phyloP scores from a whole-genome alignment of 257 asterid species.

The Ocimum tenuiflorum region DNA sequence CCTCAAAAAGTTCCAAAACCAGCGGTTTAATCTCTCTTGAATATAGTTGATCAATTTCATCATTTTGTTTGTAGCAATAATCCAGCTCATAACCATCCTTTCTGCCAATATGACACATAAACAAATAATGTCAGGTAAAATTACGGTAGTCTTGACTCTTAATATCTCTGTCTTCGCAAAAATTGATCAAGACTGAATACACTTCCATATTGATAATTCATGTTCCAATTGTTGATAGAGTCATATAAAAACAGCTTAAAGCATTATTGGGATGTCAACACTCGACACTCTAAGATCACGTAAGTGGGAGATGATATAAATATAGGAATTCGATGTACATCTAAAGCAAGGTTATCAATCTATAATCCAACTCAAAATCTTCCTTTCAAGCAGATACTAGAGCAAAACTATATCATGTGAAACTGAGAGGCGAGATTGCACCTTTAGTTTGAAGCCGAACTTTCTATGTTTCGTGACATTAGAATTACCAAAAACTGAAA shows the following conservation, averaged over 20 bases:
- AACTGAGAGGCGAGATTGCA: conserved; percentile 5
- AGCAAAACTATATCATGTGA: background rate
- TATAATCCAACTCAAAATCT: conserved; percentile 43
- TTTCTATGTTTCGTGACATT: background rate
- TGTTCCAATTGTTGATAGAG: background rate
- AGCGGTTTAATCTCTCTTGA: conserved; percentile 61
- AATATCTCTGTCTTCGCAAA: background rate
- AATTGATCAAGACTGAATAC: background rate
- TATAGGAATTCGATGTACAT: background rate
- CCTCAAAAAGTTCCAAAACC: conserved; percentile 40
- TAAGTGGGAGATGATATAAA: background rate
- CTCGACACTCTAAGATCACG: background rate
- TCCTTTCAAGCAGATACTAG: conserved; percentile 35
- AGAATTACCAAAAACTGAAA: background rate
- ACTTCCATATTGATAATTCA: background rate
- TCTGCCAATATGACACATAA: conserved; percentile 27
- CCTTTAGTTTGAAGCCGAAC: background rate
- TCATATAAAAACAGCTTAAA: background rate
- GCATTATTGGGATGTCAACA: background rate
- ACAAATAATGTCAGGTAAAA: too few species aligned
- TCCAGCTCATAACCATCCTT: conserved; percentile 56
- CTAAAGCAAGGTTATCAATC: background rate
- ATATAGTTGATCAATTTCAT: conserved; percentile 36
- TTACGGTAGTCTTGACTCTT: too few species aligned
- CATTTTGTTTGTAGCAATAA: conserved; percentile 52